Conservation (phyloP, 1,139 yeast genomes). For the Debaryomycetaceae sp. region DNA sequence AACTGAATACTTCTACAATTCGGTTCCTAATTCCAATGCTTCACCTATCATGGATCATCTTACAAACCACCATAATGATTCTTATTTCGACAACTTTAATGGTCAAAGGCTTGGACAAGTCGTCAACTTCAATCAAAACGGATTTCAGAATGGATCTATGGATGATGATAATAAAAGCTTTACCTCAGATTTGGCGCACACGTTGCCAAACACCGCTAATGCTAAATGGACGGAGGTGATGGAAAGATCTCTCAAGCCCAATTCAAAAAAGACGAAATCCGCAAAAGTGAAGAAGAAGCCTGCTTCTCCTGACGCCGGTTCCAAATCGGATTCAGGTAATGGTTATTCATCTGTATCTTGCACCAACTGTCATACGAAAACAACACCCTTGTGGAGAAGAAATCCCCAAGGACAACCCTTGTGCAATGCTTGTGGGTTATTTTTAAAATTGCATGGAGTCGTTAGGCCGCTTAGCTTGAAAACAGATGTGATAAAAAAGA, state of each 20-base stretch:
- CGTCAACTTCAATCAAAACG: not conserved
- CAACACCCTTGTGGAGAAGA: conserved; percentile 60
- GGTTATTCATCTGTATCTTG: conserved; percentile 21
- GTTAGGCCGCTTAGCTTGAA: conserved; percentile 64
- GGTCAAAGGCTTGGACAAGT: conserved; percentile 1
- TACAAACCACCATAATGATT: conserved; percentile 1
- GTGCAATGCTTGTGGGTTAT: conserved; percentile 61
- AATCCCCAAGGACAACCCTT: conserved; percentile 52
- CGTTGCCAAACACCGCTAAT: conserved; percentile 1
- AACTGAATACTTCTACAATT: conserved; percentile 1
- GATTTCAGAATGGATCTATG: conserved; percentile 1
- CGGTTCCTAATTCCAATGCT: not conserved
- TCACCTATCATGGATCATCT: conserved; percentile 2
- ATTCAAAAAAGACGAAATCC: conserved; percentile 3
- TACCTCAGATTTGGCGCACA: not conserved
- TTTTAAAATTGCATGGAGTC: conserved; percentile 55
- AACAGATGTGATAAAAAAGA: conserved; percentile 85
- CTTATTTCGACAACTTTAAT: conserved; percentile 6
- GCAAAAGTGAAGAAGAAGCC: conserved; percentile 3
- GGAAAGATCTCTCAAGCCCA: conserved; percentile 2
- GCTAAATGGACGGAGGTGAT: conserved; percentile 1
- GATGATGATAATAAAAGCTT: conserved; percentile 1
- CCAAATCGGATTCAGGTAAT: conserved; percentile 4
- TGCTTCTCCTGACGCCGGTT: conserved; percentile 2
- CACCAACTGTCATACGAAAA: conserved; percentile 52